Base-by-base conservation (phyloP, 2,329 filamentous ascomycete genomes). In the Ilyonectria robusta region DNA sequence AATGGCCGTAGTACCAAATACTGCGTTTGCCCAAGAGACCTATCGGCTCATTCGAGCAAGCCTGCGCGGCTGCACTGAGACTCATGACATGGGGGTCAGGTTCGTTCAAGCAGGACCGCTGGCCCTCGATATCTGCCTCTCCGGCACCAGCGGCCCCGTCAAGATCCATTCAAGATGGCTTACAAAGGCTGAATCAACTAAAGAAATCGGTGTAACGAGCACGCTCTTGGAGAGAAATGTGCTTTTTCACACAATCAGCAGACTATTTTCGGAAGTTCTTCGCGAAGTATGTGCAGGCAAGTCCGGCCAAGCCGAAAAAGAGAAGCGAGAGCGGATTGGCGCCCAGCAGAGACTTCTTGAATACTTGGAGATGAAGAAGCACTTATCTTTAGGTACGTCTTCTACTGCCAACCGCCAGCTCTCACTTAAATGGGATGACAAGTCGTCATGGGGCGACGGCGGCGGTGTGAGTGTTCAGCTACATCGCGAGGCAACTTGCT, bases 101-200 rank as follows among this genome's bases (percentile, higher is more conserved):
- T 68, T 68, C 29, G 59, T 68, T 4, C 10, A 55, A 6, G 65
- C 51, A 5, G 42, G 48, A 0, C 9, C 44, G 37, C 17, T 70
- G 3, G 54, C 56, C 19, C n/a, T 51, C 4, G 17, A 48, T 4
- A 19, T 29, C 3, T 50, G 21, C 21, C 21, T 21, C 21, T 21
- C 21, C 21, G 21, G 21, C 21, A 21, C 21, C 21, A 21, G 21
- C 21, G 21, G 21, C 21, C 21, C 21, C 10, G 40, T 60, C 58
- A 57, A 58, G 19, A 23, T 70, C 13, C 54, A 65, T 21, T n/a
- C 68, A 50, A 47, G 31, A n/a, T 70, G 69, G 69, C 55, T 70
- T 3, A 31, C 29, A 37, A 19, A 4, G 3, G 13, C 4, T 19
- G 31, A 26, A 10, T 23, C 50, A 13, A 33, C 6, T 3, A 10